Conservation (phyloP, 352 stramenopile species). For the Poterioochromonas sp. region DNA sequence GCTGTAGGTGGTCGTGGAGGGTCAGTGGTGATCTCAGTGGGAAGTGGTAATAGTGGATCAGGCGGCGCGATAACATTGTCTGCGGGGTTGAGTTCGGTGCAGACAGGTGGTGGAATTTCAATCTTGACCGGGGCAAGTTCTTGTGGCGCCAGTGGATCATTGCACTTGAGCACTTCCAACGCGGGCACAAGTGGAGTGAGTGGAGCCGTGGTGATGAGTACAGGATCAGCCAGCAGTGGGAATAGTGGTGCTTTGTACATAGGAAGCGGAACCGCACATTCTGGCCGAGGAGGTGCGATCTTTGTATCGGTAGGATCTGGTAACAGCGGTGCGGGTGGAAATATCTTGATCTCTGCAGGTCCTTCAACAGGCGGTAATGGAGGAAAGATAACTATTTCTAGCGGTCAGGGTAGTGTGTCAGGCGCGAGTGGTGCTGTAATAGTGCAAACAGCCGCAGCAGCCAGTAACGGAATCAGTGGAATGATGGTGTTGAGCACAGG, state of each 20-base stretch:
- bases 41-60: background rate
- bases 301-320: constrained; percentile 31
- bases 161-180: background rate
- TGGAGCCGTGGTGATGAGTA: constrained; percentile 5
- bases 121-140: background rate
- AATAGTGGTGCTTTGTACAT: background rate
- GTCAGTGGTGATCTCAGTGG: background rate
- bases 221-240: background rate
- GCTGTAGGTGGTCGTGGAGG: background rate
- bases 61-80: background rate
- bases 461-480: background rate
- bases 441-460: background rate
- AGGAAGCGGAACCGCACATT: background rate
- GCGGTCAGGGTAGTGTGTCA: background rate
- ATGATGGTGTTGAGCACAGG: constrained; percentile 22
- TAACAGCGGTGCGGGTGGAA: constrained; percentile 49
- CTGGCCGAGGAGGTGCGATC: background rate
- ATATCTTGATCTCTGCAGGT: constrained; percentile 52
- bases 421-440: background rate
- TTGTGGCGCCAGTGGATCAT: background rate
- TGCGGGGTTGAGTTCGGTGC: background rate
- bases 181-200: background rate
- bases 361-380: constrained; percentile 32
- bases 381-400: background rate
- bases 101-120: background rate